These are phyloP conservation scores for Pseudocercospora eumusae DNA, from an alignment of 2,329 filamentous ascomycete genomes.

Conservation along the genomic window DNA sequence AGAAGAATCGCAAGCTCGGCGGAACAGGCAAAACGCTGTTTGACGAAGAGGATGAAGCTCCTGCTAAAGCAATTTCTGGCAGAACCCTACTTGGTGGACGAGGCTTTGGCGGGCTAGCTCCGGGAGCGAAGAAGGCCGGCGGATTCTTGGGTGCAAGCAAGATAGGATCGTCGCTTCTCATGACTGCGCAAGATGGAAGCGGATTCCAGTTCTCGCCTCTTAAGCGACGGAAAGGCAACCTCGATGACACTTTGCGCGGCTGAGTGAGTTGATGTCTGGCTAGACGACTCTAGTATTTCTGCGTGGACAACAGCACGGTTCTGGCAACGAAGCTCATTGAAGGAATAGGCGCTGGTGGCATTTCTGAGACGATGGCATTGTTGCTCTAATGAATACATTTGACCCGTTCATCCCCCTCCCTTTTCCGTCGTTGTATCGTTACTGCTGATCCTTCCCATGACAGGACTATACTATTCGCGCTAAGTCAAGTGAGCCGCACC, in stretches of 20 bases:
- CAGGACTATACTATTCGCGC: no score
- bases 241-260: constrained; percentile 40
- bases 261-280: constrained; percentile 5
- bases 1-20: constrained; percentile 43
- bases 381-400: constrained; percentile 5
- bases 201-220: constrained; percentile 43
- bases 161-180: constrained; percentile 33
- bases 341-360: background rate
- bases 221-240: constrained; percentile 38
- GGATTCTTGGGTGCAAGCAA: constrained; percentile 31
- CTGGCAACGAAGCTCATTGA: background rate
- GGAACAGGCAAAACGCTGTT: constrained; percentile 44
- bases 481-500: no score
- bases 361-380: background rate
- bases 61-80: constrained; percentile 32
- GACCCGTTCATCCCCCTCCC: background rate
- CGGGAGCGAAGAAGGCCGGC: constrained; percentile 34
- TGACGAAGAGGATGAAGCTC: constrained; percentile 39
- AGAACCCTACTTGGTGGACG: constrained; percentile 36
- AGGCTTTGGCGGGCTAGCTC: constrained; percentile 38
- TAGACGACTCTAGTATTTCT: constrained; percentile 1
- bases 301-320: constrained; percentile 17
- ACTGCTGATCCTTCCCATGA: background rate
- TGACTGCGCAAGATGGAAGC: constrained; percentile 39
- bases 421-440: background rate